phyloP scores from a whole-genome alignment of 148 eudicot species.

The Pharnaceum exiguum region DNA sequence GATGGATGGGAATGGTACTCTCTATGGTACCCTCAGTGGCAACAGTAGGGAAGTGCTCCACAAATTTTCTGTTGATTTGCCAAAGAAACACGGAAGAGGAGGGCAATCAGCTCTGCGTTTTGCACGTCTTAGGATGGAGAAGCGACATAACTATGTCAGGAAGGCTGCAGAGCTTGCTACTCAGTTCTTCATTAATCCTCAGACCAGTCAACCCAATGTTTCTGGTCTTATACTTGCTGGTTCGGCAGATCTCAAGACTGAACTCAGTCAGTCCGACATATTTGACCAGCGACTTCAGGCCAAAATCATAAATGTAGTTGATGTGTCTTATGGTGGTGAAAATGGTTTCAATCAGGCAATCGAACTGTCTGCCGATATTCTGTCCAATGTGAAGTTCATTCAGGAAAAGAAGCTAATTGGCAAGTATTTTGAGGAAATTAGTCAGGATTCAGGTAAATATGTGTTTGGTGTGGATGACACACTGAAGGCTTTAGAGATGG shows the following conservation, averaged over 20 bases:
- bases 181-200: conserved; percentile 30
- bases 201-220: conserved; percentile 33
- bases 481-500: conserved; percentile 32
- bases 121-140: conserved; percentile 38
- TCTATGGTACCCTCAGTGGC: conserved; percentile 29
- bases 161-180: conserved; percentile 32
- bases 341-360: conserved; percentile 35
- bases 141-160: conserved; percentile 32
- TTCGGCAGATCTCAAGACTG: conserved; percentile 32
- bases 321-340: conserved; percentile 35
- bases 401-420: conserved; percentile 32
- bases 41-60: conserved; percentile 32
- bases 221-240: conserved; percentile 35
- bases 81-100: conserved; percentile 36
- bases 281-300: conserved; percentile 33
- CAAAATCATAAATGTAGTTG: conserved; percentile 28
- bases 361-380: conserved; percentile 31
- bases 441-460: conserved; percentile 34
- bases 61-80: conserved; percentile 33
- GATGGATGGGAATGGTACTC: conserved; percentile 34
- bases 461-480: conserved; percentile 35
- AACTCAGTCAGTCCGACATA: conserved; percentile 36
- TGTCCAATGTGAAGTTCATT: conserved; percentile 33
- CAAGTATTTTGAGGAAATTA: conserved; percentile 31
- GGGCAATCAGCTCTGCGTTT: conserved; percentile 35